phyloP scores from a whole-genome alignment of 495 filamentous ascomycete species.

The Hyaloscypha bicolor region DNA sequence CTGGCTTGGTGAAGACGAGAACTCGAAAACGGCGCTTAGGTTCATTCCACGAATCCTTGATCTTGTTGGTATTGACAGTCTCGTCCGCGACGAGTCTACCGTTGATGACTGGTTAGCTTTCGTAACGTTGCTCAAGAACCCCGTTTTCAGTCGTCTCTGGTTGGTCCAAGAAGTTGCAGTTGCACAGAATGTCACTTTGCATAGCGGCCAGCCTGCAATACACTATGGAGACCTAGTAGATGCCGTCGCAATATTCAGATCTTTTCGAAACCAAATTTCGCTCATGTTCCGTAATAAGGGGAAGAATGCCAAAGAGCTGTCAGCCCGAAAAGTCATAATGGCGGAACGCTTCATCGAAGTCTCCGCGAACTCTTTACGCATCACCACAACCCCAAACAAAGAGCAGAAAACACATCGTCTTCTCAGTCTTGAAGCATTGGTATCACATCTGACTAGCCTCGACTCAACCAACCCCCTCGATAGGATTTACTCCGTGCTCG shows the following conservation, averaged over 20 bases:
- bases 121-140: slow-evolving; percentile 34
- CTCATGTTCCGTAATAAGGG: not conserved
- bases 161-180: slow-evolving; percentile 43
- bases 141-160: slow-evolving; percentile 39
- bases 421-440: slow-evolving; percentile 15
- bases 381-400: not conserved
- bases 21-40: slow-evolving; percentile 4
- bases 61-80: slow-evolving; percentile 24
- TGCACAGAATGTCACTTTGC: slow-evolving; percentile 33
- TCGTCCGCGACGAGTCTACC: slow-evolving; percentile 22
- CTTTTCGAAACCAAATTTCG: not conserved
- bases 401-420: slow-evolving; percentile 5
- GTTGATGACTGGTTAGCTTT: slow-evolving; percentile 34
- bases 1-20: slow-evolving; percentile 16
- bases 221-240: slow-evolving; percentile 36
- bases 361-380: slow-evolving; percentile 37
- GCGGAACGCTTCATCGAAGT: slow-evolving; percentile 39
- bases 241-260: slow-evolving; percentile 17
- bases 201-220: slow-evolving; percentile 32
- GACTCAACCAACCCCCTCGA: slow-evolving; percentile 8
- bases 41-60: slow-evolving; percentile 25
- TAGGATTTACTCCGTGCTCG: slow-evolving; percentile 10
- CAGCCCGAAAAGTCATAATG: slow-evolving; percentile 31
- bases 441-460: not conserved
- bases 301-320: slow-evolving; percentile 7